A percentile compares a stretch with the other conserved stretches of the same genome.
These are phyloP conservation scores for Tolypocladium nubicola DNA, from an alignment of 2,329 filamentous ascomycete genomes.

Conservation along the genomic window DNA sequence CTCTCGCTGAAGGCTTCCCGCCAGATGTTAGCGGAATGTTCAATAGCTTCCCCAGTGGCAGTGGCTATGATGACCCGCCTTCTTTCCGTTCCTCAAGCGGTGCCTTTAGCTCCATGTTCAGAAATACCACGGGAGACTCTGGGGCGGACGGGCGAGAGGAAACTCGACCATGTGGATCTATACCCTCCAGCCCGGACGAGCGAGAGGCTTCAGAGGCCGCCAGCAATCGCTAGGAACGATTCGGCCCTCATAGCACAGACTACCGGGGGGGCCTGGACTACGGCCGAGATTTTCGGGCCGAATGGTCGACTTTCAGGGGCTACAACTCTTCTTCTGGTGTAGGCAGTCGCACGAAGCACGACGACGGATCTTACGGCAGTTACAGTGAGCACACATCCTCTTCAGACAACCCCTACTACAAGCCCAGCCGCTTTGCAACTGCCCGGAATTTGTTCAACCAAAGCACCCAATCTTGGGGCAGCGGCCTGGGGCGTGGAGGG, in stretches of 20 bases:
- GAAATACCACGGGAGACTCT: neutral
- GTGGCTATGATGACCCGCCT: neutral
- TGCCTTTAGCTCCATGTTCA: constrained; percentile 5
- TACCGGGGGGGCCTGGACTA: too few species aligned
- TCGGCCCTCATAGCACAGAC: constrained; percentile 2
- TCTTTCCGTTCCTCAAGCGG: constrained; percentile 2
- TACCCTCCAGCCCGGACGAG: constrained; percentile 3
- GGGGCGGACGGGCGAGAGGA: neutral
- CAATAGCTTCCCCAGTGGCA: neutral
- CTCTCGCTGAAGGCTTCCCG: neutral
- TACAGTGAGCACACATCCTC: constrained; percentile 14
- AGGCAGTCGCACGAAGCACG: neutral
- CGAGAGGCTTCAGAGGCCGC: constrained; percentile 9
- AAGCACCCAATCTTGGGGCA: neutral
- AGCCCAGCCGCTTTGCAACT: constrained; percentile 12
- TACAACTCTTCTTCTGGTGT: constrained; percentile 1
- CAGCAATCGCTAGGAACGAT: constrained; percentile 15
- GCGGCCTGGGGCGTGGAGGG: neutral
- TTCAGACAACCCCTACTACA: constrained; percentile 23
- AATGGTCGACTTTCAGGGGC: neutral
- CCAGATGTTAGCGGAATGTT: neutral
- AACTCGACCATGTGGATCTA: neutral
- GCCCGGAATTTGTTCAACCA: neutral
- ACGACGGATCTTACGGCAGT: neutral
- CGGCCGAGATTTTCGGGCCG: neutral